Percentiles rank a stretch among this genome's conserved stretches.
phyloP scores from a whole-genome alignment of 768 basidiomycete species.

The Boletus bicolor region DNA sequence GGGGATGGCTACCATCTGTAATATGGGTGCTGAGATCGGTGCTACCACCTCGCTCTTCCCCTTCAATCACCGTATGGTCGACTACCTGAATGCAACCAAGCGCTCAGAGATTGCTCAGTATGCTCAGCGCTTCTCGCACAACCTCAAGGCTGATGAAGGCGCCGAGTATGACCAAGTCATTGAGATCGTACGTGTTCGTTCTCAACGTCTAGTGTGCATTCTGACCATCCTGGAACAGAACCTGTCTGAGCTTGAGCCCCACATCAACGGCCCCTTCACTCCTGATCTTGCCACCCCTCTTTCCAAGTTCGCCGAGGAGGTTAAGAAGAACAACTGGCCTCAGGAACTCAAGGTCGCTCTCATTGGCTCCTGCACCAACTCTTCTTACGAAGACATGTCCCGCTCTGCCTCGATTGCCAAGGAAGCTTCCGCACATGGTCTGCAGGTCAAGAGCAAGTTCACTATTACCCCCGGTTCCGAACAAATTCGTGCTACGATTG shows the following conservation, averaged over 20 bases:
- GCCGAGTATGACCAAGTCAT: conserved; percentile 94
- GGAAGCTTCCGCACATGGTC: conserved; percentile 85
- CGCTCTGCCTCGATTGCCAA: conserved; percentile 92
- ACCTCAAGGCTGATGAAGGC: conserved; percentile 81
- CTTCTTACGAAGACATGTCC: conserved; percentile 99
- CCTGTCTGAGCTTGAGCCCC: conserved; percentile 95
- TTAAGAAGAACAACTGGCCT: conserved; percentile 96
- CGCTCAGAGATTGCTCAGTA: conserved; percentile 85
- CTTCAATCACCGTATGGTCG: conserved; percentile 91
- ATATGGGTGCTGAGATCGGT: conserved; percentile 99
- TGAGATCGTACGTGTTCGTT: conserved; percentile 65
- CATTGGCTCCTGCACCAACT: conserved; percentile 99
- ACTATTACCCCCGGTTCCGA: conserved; percentile 98
- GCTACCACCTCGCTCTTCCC: conserved; percentile 99
- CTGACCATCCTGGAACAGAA: conserved; percentile 47
- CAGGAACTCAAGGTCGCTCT: conserved; percentile 94
- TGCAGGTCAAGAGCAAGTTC: conserved; percentile 89
- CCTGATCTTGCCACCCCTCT: conserved; percentile 98
- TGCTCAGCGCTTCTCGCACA: conserved; percentile 85
- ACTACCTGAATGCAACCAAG: conserved; percentile 94
- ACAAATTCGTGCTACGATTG: conserved; percentile 97
- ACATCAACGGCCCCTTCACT: conserved; percentile 99
- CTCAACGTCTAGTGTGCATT: neutral
- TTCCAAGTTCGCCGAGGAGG: conserved; percentile 89
- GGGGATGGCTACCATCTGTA: conserved; percentile 99